These are phyloP conservation scores for Chaetoscypha palmicola DNA, from an alignment of 2,329 filamentous ascomycete species.

Conservation along the genomic window DNA sequence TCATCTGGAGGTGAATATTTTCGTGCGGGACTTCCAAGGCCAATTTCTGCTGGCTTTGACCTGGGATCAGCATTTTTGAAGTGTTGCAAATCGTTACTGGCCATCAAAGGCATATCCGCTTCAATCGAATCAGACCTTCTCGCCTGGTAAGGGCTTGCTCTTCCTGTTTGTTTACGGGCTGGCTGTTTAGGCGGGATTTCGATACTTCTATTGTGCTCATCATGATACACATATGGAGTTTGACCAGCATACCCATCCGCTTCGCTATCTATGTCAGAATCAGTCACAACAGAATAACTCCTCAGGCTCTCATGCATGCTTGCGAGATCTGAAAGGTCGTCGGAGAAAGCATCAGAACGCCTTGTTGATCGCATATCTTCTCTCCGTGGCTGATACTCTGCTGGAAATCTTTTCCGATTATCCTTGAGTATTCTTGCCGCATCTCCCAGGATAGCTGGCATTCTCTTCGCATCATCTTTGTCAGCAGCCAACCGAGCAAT, in stretches of 20 bases:
- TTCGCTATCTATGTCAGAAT: conserved; percentile 13
- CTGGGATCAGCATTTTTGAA: conserved; percentile 16
- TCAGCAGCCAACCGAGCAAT: conserved; percentile 32
- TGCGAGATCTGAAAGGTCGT: conserved; percentile 13
- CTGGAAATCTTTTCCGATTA: conserved; percentile 12
- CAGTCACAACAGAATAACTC: conserved; percentile 19
- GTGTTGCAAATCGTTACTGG: conserved; percentile 8
- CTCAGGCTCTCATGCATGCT: conserved; percentile 28
- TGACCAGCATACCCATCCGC: conserved; percentile 5
- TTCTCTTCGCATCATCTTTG: conserved; percentile 17
- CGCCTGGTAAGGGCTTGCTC: conserved; percentile 15
- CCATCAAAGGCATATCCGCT: not conserved
- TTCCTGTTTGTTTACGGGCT: conserved; percentile 10
- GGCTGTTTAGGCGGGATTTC: not conserved
- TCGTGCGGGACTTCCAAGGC: conserved; percentile 5
- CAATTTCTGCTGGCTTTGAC: conserved; percentile 11
- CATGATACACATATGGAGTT: not conserved
- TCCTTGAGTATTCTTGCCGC: conserved; percentile 22
- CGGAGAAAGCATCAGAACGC: conserved; percentile 5
- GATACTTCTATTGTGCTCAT: conserved; percentile 1
- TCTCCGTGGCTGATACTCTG: conserved; percentile 1
- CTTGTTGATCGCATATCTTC: not conserved
- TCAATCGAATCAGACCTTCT: conserved; percentile 8
- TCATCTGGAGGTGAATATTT: conserved; percentile 1
- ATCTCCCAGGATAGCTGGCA: conserved; percentile 18